These are phyloP conservation scores for Fusarium guadeloupense DNA, from an alignment of 2,329 filamentous ascomycete species.

Conservation along the genomic window DNA sequence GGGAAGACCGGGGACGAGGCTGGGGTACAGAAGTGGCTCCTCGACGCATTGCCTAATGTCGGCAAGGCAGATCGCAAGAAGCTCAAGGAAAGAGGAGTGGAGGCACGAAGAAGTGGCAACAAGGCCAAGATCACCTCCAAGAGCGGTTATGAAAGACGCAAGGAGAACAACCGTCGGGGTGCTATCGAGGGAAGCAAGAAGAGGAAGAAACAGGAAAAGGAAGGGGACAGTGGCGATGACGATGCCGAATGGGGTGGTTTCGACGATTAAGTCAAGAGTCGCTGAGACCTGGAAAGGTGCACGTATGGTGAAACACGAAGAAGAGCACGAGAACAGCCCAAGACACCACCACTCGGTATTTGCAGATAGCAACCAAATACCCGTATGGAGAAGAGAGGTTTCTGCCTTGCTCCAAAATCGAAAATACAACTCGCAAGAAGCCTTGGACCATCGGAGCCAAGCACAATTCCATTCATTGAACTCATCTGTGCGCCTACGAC, in stretches of 20 bases:
- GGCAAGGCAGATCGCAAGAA: slow-evolving; percentile 85
- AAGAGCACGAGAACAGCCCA: not conserved
- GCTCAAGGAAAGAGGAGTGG: slow-evolving; percentile 83
- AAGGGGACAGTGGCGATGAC: slow-evolving; percentile 40
- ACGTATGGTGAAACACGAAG: not conserved
- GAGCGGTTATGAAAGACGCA: slow-evolving; percentile 76
- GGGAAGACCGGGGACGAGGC: slow-evolving; percentile 62
- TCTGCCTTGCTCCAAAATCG: not conserved
- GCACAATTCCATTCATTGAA: not conserved
- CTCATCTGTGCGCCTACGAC: not conserved
- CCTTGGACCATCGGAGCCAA: not conserved
- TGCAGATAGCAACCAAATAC: not conserved
- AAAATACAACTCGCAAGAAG: slow-evolving; percentile 6
- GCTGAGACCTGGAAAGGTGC: not conserved
- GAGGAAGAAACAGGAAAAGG: slow-evolving; percentile 53
- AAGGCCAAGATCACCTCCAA: slow-evolving; percentile 80
- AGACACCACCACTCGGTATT: not conserved
- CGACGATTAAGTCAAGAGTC: slow-evolving; percentile 39
- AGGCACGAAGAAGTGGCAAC: slow-evolving; percentile 65
- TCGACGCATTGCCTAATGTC: slow-evolving; percentile 85
- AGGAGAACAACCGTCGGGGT: slow-evolving; percentile 72
- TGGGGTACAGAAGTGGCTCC: slow-evolving; percentile 82
- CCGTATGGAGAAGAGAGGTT: not conserved
- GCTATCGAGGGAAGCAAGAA: slow-evolving; percentile 71
- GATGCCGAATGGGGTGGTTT: slow-evolving; percentile 60